Conservation (phyloP, 1,284 basidiomycete genomes). For the Ustilago loliicola region DNA sequence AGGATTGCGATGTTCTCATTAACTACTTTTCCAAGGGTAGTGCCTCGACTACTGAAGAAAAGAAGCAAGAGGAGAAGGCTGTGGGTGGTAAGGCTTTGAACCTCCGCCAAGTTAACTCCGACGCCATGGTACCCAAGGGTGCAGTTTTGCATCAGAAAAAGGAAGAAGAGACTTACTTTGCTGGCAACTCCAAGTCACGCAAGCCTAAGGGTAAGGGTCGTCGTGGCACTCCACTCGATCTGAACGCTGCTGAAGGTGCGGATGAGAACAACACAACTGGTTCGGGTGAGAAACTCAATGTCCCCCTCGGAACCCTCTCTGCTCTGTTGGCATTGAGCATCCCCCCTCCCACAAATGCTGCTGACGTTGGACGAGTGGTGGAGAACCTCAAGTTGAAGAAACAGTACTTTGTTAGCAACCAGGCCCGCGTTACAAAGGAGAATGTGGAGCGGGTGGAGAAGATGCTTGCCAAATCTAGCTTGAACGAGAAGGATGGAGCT, state of each 20-base stretch:
- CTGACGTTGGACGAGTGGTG: constrained; percentile 85
- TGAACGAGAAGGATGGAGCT: constrained; percentile 9
- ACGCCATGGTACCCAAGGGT: constrained; percentile 75
- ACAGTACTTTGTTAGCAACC: constrained; percentile 86
- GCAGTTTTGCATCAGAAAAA: constrained; percentile 80
- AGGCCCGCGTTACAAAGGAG: constrained; percentile 73
- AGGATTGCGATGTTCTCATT: constrained; percentile 95
- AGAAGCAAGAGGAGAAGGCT: constrained; percentile 39
- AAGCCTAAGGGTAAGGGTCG: constrained; percentile 71
- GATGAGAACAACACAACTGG: constrained; percentile 44
- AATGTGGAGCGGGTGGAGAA: constrained; percentile 67
- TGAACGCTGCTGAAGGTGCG: constrained; percentile 32
- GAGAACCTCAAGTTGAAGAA: constrained; percentile 94
- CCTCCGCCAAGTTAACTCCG: constrained; percentile 83
- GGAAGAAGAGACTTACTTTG: constrained; percentile 83
- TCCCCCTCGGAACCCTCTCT: constrained; percentile 86
- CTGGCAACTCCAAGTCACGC: constrained; percentile 76
- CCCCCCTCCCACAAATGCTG: constrained; percentile 83
- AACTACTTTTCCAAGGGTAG: constrained; percentile 79
- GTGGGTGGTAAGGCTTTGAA: constrained; percentile 81
- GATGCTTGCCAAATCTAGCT: constrained; percentile 49
- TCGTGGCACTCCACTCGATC: constrained; percentile 53
- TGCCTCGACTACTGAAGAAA: constrained; percentile 52
- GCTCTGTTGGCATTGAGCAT: constrained; percentile 91
- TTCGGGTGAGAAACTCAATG: constrained; percentile 75